These are phyloP conservation scores for Podaxis rugospora DNA, from an alignment of 768 basidiomycete genomes.

Conservation along the genomic window DNA sequence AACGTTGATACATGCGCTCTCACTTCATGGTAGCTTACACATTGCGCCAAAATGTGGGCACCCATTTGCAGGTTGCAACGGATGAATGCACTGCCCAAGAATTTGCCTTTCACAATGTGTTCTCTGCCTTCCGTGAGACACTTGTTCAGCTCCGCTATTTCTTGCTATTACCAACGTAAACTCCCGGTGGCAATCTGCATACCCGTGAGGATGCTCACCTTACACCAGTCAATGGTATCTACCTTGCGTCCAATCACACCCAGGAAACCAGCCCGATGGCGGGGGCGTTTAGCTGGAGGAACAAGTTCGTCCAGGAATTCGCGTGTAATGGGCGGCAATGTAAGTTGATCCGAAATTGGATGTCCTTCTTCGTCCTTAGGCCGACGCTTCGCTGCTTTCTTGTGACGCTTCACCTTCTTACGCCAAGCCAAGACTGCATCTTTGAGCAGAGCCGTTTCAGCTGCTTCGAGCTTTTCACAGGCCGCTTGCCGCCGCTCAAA, in stretches of 20 bases:
- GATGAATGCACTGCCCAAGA: slow-evolving; percentile 56
- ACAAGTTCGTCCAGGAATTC: slow-evolving; percentile 50
- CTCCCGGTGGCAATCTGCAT: not conserved
- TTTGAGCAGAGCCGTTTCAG: slow-evolving; percentile 44
- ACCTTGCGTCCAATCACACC: slow-evolving; percentile 56
- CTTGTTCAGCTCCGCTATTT: slow-evolving; percentile 44
- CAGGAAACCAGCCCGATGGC: slow-evolving; percentile 44
- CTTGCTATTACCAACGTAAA: slow-evolving; percentile 30
- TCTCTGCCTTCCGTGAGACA: slow-evolving; percentile 37
- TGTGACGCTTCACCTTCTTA: slow-evolving; percentile 30
- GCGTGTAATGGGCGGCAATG: slow-evolving; percentile 21
- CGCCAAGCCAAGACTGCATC: slow-evolving; percentile 36
- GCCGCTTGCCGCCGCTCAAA: slow-evolving; percentile 41
- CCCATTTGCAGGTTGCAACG: slow-evolving; percentile 70
- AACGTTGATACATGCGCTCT: slow-evolving; percentile 7
- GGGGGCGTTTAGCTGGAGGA: slow-evolving; percentile 44
- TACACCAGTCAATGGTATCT: slow-evolving; percentile 63
- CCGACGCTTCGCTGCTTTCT: slow-evolving; percentile 24
- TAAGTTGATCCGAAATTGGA: slow-evolving; percentile 9
- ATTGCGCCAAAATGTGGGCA: slow-evolving; percentile 66
- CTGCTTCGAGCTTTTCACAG: slow-evolving; percentile 53
- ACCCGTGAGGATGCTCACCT: slow-evolving; percentile 25
- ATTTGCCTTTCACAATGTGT: slow-evolving; percentile 36
- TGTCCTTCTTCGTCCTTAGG: slow-evolving; percentile 25
- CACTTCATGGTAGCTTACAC: slow-evolving; percentile 49